Base-by-base conservation (phyloP, 208 protist species). In the Herpetomonas muscarum region DNA sequence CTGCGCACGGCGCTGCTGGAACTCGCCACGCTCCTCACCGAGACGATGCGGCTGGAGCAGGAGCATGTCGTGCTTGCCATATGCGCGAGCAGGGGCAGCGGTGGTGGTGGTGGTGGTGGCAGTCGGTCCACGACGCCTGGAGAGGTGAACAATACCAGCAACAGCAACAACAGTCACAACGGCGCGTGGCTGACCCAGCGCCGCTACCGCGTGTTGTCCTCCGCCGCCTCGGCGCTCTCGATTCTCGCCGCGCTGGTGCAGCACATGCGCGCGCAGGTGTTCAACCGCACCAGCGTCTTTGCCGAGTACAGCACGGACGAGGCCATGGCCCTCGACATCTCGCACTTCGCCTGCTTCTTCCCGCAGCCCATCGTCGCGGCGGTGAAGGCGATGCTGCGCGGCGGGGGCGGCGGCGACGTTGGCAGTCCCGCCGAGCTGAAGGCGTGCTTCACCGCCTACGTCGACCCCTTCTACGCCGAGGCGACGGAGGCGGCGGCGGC, bases 241-340 rank as follows among this genome's bases (percentile, higher is more conserved):
- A 51, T 90, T 9, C 53, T 89, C 10, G 81, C 86, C 7, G 68
- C 67, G 19, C 60, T 93, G 31, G 68, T 90, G 19, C 53, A 65
- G 3, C 76, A 86, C 45, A 93, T 93, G 86, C 56, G 63, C 42
- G 67, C 67, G 15, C 68, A 82, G 42, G 80, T 87, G 17, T 86
- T 87, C 52, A 80, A 70, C 34, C 74, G 73, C 29, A 81, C 80
- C n/a, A 74, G 72, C 52, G 64, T 73, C 13, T 83, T 87, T 55
- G 59, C 59, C 46, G 61, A 80, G 31, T 90, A 93, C 65, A 57
- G 42, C 19, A 82, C 64, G 10, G 76, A 93, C 44, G 77, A 86
- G 22, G 30, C 67, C 32, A 75, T 85, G 51, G 26, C 25, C 39
- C 55, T 68, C 45, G 44, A 74, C 15, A 17, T 81, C 36, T 39